Conservation (phyloP, 2,329 filamentous ascomycete species). For the Didymella keratinophila region DNA sequence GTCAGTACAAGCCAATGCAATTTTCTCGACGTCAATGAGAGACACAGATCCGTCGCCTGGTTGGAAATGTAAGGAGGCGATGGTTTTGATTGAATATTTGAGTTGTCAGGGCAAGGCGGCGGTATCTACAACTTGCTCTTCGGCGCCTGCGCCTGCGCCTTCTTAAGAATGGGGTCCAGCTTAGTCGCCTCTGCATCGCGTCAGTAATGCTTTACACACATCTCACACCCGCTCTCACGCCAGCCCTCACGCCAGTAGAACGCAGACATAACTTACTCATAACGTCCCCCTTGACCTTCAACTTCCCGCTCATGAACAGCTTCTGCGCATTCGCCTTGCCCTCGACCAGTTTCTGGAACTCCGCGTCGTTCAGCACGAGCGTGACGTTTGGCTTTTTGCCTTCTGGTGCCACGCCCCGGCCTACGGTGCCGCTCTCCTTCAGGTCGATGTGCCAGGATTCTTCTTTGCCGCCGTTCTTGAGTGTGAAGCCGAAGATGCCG, state of each 20-base stretch:
- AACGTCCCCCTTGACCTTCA: slow-evolving; percentile 97
- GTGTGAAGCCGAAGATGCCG: slow-evolving; percentile 86
- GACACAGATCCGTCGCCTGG: too few relatives aligned
- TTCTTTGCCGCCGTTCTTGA: slow-evolving; percentile 88
- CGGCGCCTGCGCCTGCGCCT: slow-evolving; percentile 42
- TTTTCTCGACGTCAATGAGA: too few relatives aligned
- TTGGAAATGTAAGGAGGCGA: too few relatives aligned
- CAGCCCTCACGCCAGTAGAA: too few relatives aligned
- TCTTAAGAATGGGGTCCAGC: slow-evolving; percentile 79
- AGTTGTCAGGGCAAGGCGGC: not conserved
- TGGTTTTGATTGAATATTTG: not conserved
- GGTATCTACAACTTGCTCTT: slow-evolving; percentile 48
- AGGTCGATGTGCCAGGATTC: slow-evolving; percentile 95
- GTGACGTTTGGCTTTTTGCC: slow-evolving; percentile 88
- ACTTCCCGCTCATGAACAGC: slow-evolving; percentile 96
- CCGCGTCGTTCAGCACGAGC: slow-evolving; percentile 81
- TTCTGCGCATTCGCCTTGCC: slow-evolving; percentile 95
- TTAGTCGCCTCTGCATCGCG: slow-evolving; percentile 72
- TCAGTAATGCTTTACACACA: not conserved
- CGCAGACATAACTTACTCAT: slow-evolving; percentile 71
- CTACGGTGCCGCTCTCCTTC: slow-evolving; percentile 85
- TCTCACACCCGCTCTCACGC: too few relatives aligned
- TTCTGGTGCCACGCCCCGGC: slow-evolving; percentile 71
- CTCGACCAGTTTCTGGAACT: slow-evolving; percentile 82
- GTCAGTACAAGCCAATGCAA: too few relatives aligned